These are phyloP conservation scores for Croton setiger DNA, from an alignment of 441 rosid genomes.

Conservation along the genomic window DNA sequence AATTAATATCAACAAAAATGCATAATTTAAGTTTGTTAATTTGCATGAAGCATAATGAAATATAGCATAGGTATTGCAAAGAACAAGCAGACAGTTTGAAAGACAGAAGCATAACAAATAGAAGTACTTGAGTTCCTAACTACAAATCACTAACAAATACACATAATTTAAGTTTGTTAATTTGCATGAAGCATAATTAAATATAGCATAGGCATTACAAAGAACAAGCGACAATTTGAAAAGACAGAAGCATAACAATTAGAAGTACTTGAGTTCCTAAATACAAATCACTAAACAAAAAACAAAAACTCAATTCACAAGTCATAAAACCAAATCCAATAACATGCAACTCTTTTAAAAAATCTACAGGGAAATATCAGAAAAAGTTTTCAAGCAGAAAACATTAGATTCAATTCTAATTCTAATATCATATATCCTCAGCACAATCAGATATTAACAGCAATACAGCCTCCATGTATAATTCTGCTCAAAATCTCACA, in stretches of 20 bases:
- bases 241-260: neutral
- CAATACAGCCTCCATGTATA: neutral
- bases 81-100: neutral
- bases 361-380: neutral
- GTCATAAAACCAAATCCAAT: neutral
- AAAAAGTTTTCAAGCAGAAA: neutral
- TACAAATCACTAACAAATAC: neutral
- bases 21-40: neutral
- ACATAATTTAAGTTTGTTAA: neutral
- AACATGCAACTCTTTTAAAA: neutral
- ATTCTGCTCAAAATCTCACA: neutral
- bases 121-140: neutral
- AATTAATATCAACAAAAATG: constrained; percentile 13
- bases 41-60: neutral
- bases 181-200: neutral
- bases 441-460: neutral
- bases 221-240: neutral
- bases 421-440: constrained; percentile 1
- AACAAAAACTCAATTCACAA: neutral
- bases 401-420: neutral
- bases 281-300: neutral
- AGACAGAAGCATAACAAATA: neutral
- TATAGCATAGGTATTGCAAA: neutral
- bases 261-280: neutral
- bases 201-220: neutral